These are phyloP conservation scores for Cornus suecica DNA, from an alignment of 148 eudicot species.

Conservation along the genomic window DNA sequence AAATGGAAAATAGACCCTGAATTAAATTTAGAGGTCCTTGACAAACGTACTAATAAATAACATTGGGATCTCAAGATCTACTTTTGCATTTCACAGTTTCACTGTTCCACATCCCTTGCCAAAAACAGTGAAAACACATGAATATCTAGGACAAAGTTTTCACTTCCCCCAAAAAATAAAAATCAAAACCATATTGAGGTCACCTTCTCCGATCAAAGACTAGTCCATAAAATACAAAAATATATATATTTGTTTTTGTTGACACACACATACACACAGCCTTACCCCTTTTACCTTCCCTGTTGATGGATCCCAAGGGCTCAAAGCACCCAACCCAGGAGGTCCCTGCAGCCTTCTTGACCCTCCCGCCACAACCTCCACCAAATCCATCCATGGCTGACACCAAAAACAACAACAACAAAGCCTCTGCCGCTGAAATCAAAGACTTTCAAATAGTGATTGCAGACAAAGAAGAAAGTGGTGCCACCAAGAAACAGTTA, in stretches of 20 bases:
- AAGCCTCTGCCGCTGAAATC: constrained; percentile 29
- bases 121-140: constrained; percentile 23
- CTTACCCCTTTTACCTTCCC: background rate
- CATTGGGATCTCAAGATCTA: constrained; percentile 19
- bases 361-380: constrained; percentile 26
- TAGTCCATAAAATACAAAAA: background rate
- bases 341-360: constrained; percentile 29
- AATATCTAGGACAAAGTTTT: background rate
- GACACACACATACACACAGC: background rate
- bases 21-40: background rate
- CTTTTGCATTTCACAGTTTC: background rate
- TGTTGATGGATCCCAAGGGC: constrained; percentile 60
- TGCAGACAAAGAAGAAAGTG: constrained; percentile 32
- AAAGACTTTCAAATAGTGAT: constrained; percentile 43
- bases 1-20: background rate
- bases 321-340: constrained; percentile 29
- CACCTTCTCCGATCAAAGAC: constrained; percentile 16
- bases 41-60: background rate
- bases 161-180: background rate
- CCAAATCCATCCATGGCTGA: too few species aligned
- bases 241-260: background rate
- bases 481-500: constrained; percentile 26
- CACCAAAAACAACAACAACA: too few species aligned
- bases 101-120: constrained; percentile 1
- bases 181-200: background rate